Conservation (phyloP, 352 stramenopile genomes). For the Globisporangium acanthophoron region DNA sequence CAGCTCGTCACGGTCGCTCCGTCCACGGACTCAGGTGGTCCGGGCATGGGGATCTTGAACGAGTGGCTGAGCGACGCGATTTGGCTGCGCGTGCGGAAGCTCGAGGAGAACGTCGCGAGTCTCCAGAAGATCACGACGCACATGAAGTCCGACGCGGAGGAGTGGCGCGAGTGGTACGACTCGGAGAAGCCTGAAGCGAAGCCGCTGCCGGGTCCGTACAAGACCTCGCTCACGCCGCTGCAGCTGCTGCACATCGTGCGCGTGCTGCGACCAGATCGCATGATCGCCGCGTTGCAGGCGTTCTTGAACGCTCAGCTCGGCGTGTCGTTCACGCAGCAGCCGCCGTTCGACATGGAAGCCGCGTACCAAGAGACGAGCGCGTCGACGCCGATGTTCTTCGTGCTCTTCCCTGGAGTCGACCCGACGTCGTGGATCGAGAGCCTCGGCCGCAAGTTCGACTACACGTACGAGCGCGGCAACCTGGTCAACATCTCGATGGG, state of each 20-base stretch:
- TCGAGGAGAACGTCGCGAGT: slow-evolving; percentile 78
- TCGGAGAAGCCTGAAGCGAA: slow-evolving; percentile 86
- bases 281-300: slow-evolving; percentile 57
- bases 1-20: slow-evolving; percentile 71
- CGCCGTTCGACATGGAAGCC: slow-evolving; percentile 83
- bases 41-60: slow-evolving; percentile 86
- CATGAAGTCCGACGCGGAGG: slow-evolving; percentile 94
- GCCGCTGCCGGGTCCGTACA: slow-evolving; percentile 88
- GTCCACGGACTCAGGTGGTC: slow-evolving; percentile 28
- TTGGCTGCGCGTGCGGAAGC: slow-evolving; percentile 89
- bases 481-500: slow-evolving; percentile 88
- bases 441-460: slow-evolving; percentile 78
- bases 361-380: slow-evolving; percentile 87
- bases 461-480: slow-evolving; percentile 71
- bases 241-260: slow-evolving; percentile 77
- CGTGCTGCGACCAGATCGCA: slow-evolving; percentile 78
- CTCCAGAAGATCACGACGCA: slow-evolving; percentile 91
- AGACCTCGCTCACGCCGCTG: slow-evolving; percentile 30
- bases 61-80: slow-evolving; percentile 89
- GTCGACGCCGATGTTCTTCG: slow-evolving; percentile 91
- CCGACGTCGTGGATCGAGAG: slow-evolving; percentile 79
- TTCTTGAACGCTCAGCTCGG: slow-evolving; percentile 64
- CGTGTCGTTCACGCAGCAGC: slow-evolving; percentile 67
- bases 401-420: slow-evolving; percentile 91
- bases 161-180: slow-evolving; percentile 95